Percentiles rank a stretch among this genome's conserved stretches.
phyloP scores from a whole-genome alignment of 345 rosid genomes.

The Syzygium oleosum region DNA sequence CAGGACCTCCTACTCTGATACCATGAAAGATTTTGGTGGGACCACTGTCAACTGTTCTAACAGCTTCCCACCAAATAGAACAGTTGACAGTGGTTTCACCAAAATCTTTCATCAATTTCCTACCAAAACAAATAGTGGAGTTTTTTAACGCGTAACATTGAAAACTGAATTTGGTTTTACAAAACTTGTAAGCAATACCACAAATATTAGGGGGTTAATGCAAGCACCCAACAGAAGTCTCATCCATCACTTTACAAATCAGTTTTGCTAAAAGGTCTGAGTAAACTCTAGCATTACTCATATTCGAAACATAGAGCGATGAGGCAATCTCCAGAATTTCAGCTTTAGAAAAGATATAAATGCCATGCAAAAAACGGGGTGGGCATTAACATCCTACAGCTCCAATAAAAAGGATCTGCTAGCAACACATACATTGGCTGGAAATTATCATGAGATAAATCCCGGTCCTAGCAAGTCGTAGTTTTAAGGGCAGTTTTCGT shows the following conservation, averaged over 20 bases:
- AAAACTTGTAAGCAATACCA: neutral
- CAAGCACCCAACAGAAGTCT: neutral
- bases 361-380: neutral
- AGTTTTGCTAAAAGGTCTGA: neutral
- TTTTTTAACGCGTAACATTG: neutral
- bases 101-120: neutral
- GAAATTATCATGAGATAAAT: no score
- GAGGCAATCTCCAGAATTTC: neutral
- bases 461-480: neutral
- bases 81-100: no score
- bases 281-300: neutral
- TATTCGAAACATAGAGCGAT: neutral
- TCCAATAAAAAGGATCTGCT: neutral
- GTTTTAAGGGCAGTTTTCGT: neutral
- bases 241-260: neutral
- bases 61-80: no score
- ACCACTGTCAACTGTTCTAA: no score
- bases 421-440: neutral
- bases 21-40: no score
- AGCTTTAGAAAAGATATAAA: neutral
- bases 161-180: neutral
- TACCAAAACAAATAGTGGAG: accelerated
- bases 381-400: neutral
- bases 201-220: neutral
- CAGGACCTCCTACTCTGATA: no score